Evolutionary conservation across 768 basidiomycete genomes (phyloP).

Genomic region (Mycena floridula): DNA sequence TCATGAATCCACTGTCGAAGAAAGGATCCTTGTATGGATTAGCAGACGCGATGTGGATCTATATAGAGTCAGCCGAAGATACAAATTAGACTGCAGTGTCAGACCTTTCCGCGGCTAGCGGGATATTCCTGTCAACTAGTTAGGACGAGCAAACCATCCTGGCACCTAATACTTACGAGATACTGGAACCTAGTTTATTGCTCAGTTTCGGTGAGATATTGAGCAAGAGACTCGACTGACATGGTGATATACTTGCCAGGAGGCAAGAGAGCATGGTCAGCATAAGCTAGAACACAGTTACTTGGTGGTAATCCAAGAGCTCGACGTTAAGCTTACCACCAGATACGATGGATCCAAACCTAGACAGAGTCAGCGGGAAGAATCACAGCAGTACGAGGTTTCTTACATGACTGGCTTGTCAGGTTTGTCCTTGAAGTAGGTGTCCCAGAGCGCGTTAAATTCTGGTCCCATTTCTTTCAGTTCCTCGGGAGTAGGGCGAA

Average conservation of each 20-base stretch:
- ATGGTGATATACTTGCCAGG: conserved; percentile 70
- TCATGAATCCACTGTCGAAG: conserved; percentile 78
- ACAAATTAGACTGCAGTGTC: background rate
- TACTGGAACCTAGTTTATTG: conserved; percentile 49
- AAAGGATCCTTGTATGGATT: conserved; percentile 58
- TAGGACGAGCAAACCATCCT: background rate
- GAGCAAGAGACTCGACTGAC: conserved; percentile 22
- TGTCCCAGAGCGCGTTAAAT: conserved; percentile 62
- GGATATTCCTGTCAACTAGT: conserved; percentile 57
- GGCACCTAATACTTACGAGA: conserved; percentile 28
- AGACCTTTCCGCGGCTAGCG: conserved; percentile 64
- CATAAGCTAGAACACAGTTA: conserved; percentile 51
- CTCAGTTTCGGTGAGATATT: background rate
- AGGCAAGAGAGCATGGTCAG: conserved; percentile 63
- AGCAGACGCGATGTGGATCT: conserved; percentile 58
- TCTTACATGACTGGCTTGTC: conserved; percentile 70
- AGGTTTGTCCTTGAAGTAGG: conserved; percentile 74
- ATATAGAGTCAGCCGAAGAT: background rate
- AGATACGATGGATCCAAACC: conserved; percentile 64
- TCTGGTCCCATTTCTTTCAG: conserved; percentile 77
- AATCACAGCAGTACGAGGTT: background rate
- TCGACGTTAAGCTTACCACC: conserved; percentile 35
- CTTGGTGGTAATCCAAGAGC: too few species aligned
- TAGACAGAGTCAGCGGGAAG: conserved; percentile 8
- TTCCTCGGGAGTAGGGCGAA: conserved; percentile 63